Evolutionary conservation across 2,329 filamentous ascomycete species (phyloP).

Genomic region (Xylariaceae sp.): DNA sequence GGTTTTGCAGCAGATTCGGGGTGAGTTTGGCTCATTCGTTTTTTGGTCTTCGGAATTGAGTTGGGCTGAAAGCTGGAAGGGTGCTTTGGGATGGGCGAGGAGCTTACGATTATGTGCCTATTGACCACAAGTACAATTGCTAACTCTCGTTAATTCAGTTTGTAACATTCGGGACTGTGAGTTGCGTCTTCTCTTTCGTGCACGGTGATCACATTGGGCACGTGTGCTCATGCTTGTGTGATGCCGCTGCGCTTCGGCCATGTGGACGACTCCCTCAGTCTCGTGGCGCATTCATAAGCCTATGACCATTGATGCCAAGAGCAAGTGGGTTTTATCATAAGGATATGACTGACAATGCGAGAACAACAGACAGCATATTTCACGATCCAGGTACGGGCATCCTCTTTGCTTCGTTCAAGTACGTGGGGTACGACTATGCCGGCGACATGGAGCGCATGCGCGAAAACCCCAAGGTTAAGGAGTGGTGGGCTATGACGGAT

Average conservation of each 20-base stretch:
- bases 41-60: too few species aligned
- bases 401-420: slow-evolving; percentile 75
- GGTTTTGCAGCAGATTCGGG: slow-evolving; percentile 70
- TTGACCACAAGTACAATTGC: too few species aligned
- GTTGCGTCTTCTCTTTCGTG: slow-evolving; percentile 20
- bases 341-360: background rate
- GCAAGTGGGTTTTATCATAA: too few species aligned
- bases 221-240: background rate
- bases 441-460: slow-evolving; percentile 75
- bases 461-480: slow-evolving; percentile 65
- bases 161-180: slow-evolving; percentile 71
- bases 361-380: slow-evolving; percentile 62
- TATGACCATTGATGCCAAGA: too few species aligned
- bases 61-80: too few species aligned
- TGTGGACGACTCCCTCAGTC: too few species aligned
- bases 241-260: too few species aligned
- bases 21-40: too few species aligned
- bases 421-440: slow-evolving; percentile 67
- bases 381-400: slow-evolving; percentile 59
- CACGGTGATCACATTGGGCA: background rate
- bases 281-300: too few species aligned
- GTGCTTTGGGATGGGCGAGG: too few species aligned
- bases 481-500: slow-evolving; percentile 82
- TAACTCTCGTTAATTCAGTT: too few species aligned
- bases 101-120: too few species aligned